Conservation (phyloP, 2,329 filamentous ascomycete genomes). For the Trichoderma sp. region DNA sequence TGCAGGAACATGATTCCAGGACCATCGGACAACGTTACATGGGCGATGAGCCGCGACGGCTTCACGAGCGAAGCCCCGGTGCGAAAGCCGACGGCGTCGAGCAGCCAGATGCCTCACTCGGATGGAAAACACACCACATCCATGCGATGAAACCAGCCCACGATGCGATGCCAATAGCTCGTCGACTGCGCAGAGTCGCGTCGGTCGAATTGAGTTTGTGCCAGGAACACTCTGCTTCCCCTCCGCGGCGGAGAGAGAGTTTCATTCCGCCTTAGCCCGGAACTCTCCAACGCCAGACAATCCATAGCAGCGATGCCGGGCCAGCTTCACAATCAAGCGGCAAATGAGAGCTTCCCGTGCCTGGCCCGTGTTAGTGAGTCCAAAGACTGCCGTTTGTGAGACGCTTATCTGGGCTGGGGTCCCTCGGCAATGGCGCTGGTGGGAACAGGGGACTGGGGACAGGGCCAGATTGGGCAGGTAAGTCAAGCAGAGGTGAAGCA, state of each 20-base stretch:
- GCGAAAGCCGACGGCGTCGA: background rate
- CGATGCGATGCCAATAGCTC: background rate
- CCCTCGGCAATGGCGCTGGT: conserved; percentile 10
- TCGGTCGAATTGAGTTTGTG: background rate
- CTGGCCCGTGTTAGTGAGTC: background rate
- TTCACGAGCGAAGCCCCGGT: background rate
- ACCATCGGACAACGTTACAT: conserved; percentile 20
- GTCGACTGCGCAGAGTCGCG: background rate
- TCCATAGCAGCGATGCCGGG: background rate
- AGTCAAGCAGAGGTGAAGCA: conserved; percentile 1
- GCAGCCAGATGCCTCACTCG: background rate
- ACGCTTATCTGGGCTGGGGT: conserved; percentile 13
- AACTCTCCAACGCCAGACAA: background rate
- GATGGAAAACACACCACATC: background rate
- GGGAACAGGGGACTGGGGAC: background rate
- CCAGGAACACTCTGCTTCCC: background rate
- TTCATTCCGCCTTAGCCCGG: conserved; percentile 6
- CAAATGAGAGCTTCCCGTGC: background rate
- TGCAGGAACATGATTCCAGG: background rate
- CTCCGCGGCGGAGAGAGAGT: background rate
- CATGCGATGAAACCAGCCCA: background rate
- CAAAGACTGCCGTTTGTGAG: conserved; percentile 2
- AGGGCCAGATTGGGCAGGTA: conserved; percentile 26
- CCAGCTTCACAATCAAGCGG: background rate
- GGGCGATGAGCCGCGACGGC: background rate